Base-by-base conservation (phyloP, 225 moss, liverwort and hornwort species). In the Marchantia paleacea region DNA sequence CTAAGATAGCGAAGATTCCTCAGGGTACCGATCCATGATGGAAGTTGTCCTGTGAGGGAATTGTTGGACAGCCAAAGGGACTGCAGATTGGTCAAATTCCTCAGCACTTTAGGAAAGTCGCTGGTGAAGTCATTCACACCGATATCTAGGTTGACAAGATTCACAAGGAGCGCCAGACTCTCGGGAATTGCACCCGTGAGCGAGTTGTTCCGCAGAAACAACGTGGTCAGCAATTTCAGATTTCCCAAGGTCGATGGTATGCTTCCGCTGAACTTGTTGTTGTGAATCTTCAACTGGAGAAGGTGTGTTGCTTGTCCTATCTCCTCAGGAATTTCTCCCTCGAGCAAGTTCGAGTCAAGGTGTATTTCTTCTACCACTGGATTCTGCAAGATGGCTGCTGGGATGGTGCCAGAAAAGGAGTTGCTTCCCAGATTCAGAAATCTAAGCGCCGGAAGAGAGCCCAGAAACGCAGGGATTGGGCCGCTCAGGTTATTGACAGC, bases 1-100 rank as follows among this genome's bases (percentile, higher is more conserved):
- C 86, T 87, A 8, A 92, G 79, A 28, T 0, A 53, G 47, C 18
- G n/a, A 20, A 55, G 2, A 4, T 19, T 50, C 14, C 50, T 69
- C 15, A 48, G 60, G 52, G 50, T 51, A 8, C 26, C 70, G 20
- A 15, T 47, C 18, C 19, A 28, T 10, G 26, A 39, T 6, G 78
- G 82, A 54, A 78, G 78, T 4, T 22, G 6, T 19, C 82, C 78
- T 14, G 11, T 13, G 1, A 82, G 31, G 3, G 13, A 5, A 64
- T 72, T 82, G 3, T 63, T 30, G 25, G 31, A 12, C 2, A 82
- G 12, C 71, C 62, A 66, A 24, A 82, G 16, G 25, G 6, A 16
- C 15, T 65, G n/a, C 13, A 78, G 72, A 7, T 65, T 66, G 0
- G 31, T 10, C 11, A 51, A 71, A 12, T 66, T 55, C 9, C 22